Base-by-base conservation (phyloP, 2,329 filamentous ascomycete genomes). In the Uncinocarpus reesii region DNA sequence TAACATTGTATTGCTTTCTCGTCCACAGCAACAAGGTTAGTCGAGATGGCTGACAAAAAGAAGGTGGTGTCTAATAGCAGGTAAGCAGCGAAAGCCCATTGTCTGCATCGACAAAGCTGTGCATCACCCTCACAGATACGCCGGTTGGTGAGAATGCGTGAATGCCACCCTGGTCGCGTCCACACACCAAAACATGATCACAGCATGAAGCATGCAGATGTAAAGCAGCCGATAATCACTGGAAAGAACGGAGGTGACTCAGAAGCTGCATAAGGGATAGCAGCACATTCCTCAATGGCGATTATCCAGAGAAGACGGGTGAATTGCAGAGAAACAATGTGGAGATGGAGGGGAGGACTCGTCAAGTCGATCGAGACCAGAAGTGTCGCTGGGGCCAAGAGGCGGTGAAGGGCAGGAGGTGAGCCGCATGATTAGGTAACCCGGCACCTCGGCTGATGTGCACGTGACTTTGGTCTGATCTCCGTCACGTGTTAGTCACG, bases 1-100 rank as follows among this genome's bases (percentile, higher is more conserved):
- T 48, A 70, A 55, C 67, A 70, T 70, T 45, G 47, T 53, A 20
- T 23, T 21, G 15, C 32, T n/a, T 18, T 23, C 15, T 2, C 7
- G 18, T 24, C n/a, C 20, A 28, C 37, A 42, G 11, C 32, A n/a
- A 13, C 13, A 38, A 34, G 8, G 26, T 20, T 38, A 42, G 34
- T 7, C 28, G 21, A 31, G 15, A 13, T 15, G 16, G 10, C 13
- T 41, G 36, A 20, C 5, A 41, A 18, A 35, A 23, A 44, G 20
- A 24, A 31, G 28, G 38, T 2, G 24, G 42, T 16, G 45, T 43
- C 42, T 34, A 38, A 21, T 40, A 36, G n/a, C 42, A 23, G 20
- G 7, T 46, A 28, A 18, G 23, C 21, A 28, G 32, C 40, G 26
- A 4, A 49, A 20, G 28, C 48, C 45, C 51, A 53, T 51, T 42